Conservation (phyloP, 345 rosid species). For the Cochlearia excelsa region DNA sequence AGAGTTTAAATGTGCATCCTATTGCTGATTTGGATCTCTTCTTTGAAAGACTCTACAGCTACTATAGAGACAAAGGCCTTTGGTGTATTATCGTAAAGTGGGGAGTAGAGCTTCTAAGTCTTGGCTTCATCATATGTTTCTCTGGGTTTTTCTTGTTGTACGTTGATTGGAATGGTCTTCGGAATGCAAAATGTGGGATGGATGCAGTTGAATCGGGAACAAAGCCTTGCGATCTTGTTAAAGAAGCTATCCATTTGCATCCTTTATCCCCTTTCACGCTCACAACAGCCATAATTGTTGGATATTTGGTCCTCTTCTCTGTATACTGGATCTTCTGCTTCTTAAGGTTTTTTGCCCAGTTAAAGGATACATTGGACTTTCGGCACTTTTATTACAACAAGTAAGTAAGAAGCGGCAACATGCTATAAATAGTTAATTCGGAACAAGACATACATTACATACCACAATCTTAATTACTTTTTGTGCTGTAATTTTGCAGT, state of each 20-base stretch:
- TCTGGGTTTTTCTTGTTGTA: conserved; percentile 89
- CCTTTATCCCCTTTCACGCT: conserved; percentile 89
- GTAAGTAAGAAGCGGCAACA: conserved; percentile 38
- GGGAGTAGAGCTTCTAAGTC: conserved; percentile 88
- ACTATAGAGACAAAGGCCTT: conserved; percentile 93
- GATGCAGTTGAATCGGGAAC: conserved; percentile 96
- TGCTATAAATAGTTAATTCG: conserved; percentile 8
- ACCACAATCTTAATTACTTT: conserved; percentile 1
- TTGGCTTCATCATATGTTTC: conserved; percentile 89
- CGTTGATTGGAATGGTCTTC: conserved; percentile 98
- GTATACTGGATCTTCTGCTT: conserved; percentile 88
- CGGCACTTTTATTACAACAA: conserved; percentile 82
- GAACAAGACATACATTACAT: conserved; percentile 5
- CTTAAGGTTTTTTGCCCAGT: conserved; percentile 82
- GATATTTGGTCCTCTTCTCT: conserved; percentile 82
- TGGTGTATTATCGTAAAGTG: conserved; percentile 94
- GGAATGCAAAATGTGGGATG: conserved; percentile 98
- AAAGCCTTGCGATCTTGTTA: conserved; percentile 92
- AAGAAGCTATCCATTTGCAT: conserved; percentile 85
- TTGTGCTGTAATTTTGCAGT: conserved; percentile 49
- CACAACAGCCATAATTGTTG: conserved; percentile 76
- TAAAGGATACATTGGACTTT: conserved; percentile 74
- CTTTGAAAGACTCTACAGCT: conserved; percentile 85
- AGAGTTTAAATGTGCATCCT: conserved; percentile 70
- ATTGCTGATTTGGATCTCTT: conserved; percentile 93